phyloP scores from a whole-genome alignment of 2,329 filamentous ascomycete species.

The Cladobotryum mycophilum region DNA sequence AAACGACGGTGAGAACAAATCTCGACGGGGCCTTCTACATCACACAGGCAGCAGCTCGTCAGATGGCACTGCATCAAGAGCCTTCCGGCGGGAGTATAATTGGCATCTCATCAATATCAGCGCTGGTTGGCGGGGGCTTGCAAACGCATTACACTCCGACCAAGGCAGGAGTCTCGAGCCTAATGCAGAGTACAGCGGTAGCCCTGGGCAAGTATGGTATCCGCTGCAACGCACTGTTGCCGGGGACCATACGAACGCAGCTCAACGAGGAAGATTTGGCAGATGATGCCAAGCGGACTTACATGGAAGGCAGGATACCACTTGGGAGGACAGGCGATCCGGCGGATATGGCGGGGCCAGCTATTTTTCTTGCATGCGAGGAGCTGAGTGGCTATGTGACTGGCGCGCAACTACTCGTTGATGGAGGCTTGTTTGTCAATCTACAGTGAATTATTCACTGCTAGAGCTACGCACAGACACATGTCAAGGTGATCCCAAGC shows the following conservation, averaged over 20 bases:
- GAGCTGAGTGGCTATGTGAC: slow-evolving; percentile 75
- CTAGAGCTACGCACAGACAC: too few relatives aligned
- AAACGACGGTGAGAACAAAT: slow-evolving; percentile 69
- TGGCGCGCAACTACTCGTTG: slow-evolving; percentile 76
- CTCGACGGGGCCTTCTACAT: slow-evolving; percentile 84
- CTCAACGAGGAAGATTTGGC: slow-evolving; percentile 76
- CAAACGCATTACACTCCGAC: slow-evolving; percentile 87
- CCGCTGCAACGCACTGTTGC: slow-evolving; percentile 75
- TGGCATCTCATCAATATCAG: slow-evolving; percentile 65
- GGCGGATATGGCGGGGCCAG: slow-evolving; percentile 72
- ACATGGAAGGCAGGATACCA: slow-evolving; percentile 79
- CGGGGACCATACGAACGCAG: slow-evolving; percentile 78
- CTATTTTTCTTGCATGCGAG: slow-evolving; percentile 76
- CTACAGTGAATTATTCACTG: slow-evolving; percentile 50
- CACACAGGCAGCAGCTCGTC: slow-evolving; percentile 75
- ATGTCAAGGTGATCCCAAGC: too few relatives aligned
- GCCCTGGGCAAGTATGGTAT: slow-evolving; percentile 71
- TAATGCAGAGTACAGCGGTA: slow-evolving; percentile 80
- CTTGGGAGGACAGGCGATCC: slow-evolving; percentile 67
- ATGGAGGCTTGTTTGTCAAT: slow-evolving; percentile 87
- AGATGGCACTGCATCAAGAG: slow-evolving; percentile 62
- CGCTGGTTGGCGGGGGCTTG: slow-evolving; percentile 68
- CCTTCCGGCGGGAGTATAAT: slow-evolving; percentile 74
- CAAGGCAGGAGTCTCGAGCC: slow-evolving; percentile 71
- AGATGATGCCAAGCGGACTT: slow-evolving; percentile 63